phyloP scores from a whole-genome alignment of 495 filamentous ascomycete species.

The Chaetomidium leptoderma region DNA sequence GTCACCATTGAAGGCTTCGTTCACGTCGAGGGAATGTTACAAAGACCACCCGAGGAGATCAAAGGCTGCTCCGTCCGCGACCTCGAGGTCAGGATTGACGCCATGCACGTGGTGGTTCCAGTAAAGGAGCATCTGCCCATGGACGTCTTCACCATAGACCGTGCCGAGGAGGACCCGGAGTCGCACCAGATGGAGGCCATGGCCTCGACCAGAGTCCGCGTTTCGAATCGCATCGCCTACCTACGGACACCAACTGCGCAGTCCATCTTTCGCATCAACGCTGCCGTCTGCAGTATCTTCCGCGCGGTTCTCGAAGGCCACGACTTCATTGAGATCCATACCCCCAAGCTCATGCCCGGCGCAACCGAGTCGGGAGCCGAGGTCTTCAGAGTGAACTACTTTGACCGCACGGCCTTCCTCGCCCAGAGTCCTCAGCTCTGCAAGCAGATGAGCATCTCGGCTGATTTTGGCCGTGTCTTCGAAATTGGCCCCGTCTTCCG shows the following conservation, averaged over 20 bases:
- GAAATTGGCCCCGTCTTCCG: constrained; percentile 96
- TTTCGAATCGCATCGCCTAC: constrained; percentile 80
- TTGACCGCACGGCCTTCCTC: constrained; percentile 80
- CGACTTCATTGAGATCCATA: constrained; percentile 88
- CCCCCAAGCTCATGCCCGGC: constrained; percentile 83
- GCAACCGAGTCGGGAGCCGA: constrained; percentile 89
- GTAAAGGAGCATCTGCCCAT: constrained; percentile 68
- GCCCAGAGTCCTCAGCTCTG: constrained; percentile 91
- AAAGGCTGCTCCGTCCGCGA: constrained; percentile 72
- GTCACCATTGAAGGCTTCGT: constrained; percentile 78
- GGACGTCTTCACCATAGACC: constrained; percentile 53
- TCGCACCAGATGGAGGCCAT: constrained; percentile 41
- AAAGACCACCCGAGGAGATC: constrained; percentile 69
- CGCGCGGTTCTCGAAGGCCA: constrained; percentile 68
- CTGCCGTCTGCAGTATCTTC: constrained; percentile 74
- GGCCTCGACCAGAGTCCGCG: constrained; percentile 46
- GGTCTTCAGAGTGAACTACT: constrained; percentile 94
- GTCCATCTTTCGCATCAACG: constrained; percentile 77
- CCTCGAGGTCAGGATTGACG: constrained; percentile 74
- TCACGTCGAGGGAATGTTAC: constrained; percentile 68
- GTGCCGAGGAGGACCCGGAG: constrained; percentile 36
- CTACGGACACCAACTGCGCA: constrained; percentile 81
- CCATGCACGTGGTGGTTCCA: constrained; percentile 61
- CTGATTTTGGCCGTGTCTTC: constrained; percentile 86
- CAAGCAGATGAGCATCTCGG: constrained; percentile 92